Evolutionary conservation across 2,329 filamentous ascomycete genomes (phyloP).

Genomic region (Fusarium xylarioides): DNA sequence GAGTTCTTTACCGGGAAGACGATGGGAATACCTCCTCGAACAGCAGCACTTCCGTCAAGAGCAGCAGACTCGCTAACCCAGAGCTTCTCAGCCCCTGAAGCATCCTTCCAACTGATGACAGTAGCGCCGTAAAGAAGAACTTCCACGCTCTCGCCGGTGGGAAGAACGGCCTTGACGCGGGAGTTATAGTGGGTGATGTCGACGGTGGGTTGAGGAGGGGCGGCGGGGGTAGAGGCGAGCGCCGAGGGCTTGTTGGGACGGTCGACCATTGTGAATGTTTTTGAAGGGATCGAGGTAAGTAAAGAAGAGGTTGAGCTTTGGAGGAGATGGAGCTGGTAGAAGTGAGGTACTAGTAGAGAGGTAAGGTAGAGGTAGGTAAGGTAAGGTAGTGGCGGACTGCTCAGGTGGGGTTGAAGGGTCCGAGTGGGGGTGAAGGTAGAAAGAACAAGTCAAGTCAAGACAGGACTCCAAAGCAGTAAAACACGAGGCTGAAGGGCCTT

Average conservation of each 20-base stretch:
- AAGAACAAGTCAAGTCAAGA: background rate
- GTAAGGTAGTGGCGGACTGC: conserved; percentile 11
- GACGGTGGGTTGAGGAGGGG: conserved; percentile 79
- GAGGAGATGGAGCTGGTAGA: conserved; percentile 16
- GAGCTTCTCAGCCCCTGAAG: conserved; percentile 80
- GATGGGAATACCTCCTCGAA: conserved; percentile 89
- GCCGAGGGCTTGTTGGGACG: conserved; percentile 84
- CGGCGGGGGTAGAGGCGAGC: conserved; percentile 76
- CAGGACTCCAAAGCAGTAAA: background rate
- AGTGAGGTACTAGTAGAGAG: background rate
- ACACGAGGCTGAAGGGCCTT: background rate
- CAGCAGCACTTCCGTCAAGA: conserved; percentile 87
- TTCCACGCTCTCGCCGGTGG: conserved; percentile 86
- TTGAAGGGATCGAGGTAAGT: background rate
- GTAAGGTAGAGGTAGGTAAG: background rate
- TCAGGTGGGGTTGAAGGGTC: conserved; percentile 35
- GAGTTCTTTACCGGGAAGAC: conserved; percentile 85
- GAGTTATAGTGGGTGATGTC: conserved; percentile 76
- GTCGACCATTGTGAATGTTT: conserved; percentile 70
- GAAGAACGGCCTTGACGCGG: conserved; percentile 80
- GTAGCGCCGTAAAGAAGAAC: conserved; percentile 93
- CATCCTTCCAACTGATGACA: conserved; percentile 91
- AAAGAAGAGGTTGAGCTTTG: background rate
- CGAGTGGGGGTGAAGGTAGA: conserved; percentile 22
- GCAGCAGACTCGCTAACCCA: conserved; percentile 84